These are phyloP conservation scores for Plenodomus lindquistii DNA, from an alignment of 2,329 filamentous ascomycete species.

Conservation along the genomic window DNA sequence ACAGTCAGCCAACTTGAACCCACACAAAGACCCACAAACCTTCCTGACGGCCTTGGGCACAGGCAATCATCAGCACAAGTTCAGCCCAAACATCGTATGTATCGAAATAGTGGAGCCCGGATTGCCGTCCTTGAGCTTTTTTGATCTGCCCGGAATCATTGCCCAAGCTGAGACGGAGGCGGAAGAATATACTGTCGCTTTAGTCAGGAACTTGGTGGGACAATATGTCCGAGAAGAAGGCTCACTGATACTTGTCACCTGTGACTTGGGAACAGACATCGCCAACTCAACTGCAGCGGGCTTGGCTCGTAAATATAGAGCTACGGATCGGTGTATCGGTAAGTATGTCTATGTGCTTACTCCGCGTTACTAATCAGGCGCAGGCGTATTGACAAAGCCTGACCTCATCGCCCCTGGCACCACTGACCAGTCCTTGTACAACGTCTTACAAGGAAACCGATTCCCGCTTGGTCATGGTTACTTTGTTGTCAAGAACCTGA, in stretches of 20 bases:
- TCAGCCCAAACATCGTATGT: constrained; percentile 80
- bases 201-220: constrained; percentile 71
- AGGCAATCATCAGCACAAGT: constrained; percentile 59
- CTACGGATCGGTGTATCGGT: constrained; percentile 50
- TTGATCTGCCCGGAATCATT: constrained; percentile 83
- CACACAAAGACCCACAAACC: constrained; percentile 52
- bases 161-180: constrained; percentile 62
- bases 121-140: constrained; percentile 77
- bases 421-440: constrained; percentile 58
- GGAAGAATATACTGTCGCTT: constrained; percentile 60
- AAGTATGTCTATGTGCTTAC: constrained; percentile 4
- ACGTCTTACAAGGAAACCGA: constrained; percentile 64
- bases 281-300: constrained; percentile 73
- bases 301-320: constrained; percentile 48
- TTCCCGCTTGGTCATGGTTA: constrained; percentile 75
- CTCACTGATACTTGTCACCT: constrained; percentile 75
- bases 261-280: constrained; percentile 77
- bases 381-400: constrained; percentile 84
- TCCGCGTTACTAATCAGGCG: constrained; percentile 14
- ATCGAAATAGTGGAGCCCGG: constrained; percentile 74
- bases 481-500: constrained; percentile 72
- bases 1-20: constrained; percentile 77
- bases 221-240: constrained; percentile 71
- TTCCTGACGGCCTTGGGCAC: constrained; percentile 30
- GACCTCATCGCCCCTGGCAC: constrained; percentile 66